Conservation (phyloP, 768 basidiomycete genomes). For the Cyathus striatus region DNA sequence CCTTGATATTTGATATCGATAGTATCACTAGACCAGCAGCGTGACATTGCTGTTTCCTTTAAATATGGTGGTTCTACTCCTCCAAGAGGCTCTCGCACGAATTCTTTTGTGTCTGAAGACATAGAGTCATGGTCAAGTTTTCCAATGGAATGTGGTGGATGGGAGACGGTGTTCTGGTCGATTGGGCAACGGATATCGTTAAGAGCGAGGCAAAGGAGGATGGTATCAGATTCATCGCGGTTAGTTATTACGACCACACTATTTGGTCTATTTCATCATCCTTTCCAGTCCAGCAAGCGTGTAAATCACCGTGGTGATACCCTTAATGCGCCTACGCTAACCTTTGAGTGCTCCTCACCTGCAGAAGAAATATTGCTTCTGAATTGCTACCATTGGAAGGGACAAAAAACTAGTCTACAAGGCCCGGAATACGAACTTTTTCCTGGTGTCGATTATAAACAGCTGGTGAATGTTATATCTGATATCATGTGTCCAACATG, state of each 20-base stretch:
- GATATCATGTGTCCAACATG: not conserved
- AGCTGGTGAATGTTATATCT: no score
- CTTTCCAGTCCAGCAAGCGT: slow-evolving; percentile 17
- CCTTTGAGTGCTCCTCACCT: slow-evolving; percentile 24
- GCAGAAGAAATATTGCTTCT: slow-evolving; percentile 24
- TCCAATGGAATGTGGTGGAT: slow-evolving; percentile 26
- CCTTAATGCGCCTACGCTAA: slow-evolving; percentile 24
- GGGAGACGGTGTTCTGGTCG: slow-evolving; percentile 17
- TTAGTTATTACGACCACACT: slow-evolving; percentile 9
- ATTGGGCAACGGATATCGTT: slow-evolving; percentile 24
- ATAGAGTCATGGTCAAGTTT: slow-evolving; percentile 21
- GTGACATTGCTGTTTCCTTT: no score
- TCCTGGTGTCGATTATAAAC: slow-evolving; percentile 16
- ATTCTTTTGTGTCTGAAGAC: no score
- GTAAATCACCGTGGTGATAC: slow-evolving; percentile 28
- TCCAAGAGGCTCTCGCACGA: not conserved
- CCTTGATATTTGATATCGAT: no score
- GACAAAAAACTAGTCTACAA: slow-evolving; percentile 9
- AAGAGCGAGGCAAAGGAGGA: slow-evolving; percentile 15
- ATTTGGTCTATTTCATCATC: slow-evolving; percentile 1
- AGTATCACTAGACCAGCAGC: no score
- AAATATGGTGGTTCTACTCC: no score
- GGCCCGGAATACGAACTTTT: slow-evolving; percentile 25
- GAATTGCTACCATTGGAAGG: slow-evolving; percentile 25
- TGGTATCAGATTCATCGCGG: slow-evolving; percentile 22